Evolutionary conservation across 2,329 filamentous ascomycete genomes (phyloP).

Genomic region (Diaporthe capsici): DNA sequence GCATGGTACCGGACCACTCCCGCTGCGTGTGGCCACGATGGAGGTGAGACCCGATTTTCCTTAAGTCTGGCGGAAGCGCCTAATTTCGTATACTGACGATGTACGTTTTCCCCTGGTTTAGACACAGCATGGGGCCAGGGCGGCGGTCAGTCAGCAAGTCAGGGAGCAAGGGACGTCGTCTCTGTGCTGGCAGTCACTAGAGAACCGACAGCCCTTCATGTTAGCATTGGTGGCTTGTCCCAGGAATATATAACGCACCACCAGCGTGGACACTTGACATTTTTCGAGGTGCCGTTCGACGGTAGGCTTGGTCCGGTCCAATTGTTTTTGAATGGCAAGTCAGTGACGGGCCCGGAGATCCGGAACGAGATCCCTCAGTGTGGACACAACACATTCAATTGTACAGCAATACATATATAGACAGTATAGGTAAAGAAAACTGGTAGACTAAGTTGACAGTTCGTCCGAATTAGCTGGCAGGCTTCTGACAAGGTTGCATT

Average conservation of each 20-base stretch:
- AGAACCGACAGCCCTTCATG: slow-evolving; percentile 50
- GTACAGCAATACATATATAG: slow-evolving; percentile 51
- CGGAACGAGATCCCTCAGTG: slow-evolving; percentile 47
- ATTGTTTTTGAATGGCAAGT: slow-evolving; percentile 54
- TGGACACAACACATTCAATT: slow-evolving; percentile 52
- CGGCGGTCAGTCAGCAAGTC: slow-evolving; percentile 50
- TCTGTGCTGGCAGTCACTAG: slow-evolving; percentile 58
- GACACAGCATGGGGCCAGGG: slow-evolving; percentile 57
- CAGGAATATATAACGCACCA: slow-evolving; percentile 50
- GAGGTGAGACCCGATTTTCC: slow-evolving; percentile 50
- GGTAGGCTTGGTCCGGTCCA: slow-evolving; percentile 56
- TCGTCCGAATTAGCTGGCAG: not conserved
- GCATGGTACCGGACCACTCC: slow-evolving; percentile 61
- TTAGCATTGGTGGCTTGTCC: slow-evolving; percentile 54
- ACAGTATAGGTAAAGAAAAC: not conserved
- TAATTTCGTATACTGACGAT: not conserved
- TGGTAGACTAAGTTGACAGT: not conserved
- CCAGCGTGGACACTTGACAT: slow-evolving; percentile 51
- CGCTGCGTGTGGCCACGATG: slow-evolving; percentile 49
- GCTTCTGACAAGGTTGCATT: not conserved
- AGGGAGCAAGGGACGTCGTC: slow-evolving; percentile 58
- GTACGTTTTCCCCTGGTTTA: slow-evolving; percentile 34
- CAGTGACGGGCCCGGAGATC: slow-evolving; percentile 55
- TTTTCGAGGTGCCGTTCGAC: slow-evolving; percentile 55
- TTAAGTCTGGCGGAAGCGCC: not conserved